phyloP scores from a whole-genome alignment of 148 eudicot genomes.

The Chenopodium album region DNA sequence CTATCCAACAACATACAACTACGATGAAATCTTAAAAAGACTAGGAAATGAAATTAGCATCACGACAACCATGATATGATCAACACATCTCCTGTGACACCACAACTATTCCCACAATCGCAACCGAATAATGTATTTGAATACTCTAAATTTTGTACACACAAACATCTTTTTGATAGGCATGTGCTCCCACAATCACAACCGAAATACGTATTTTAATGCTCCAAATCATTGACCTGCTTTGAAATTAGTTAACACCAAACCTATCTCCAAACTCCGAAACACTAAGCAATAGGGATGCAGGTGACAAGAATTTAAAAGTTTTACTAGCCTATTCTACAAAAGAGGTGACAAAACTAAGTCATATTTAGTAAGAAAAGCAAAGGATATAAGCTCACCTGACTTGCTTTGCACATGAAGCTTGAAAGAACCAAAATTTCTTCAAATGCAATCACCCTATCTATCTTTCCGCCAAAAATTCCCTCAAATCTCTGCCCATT shows the following conservation, averaged over 20 bases:
- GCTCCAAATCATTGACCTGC: background rate
- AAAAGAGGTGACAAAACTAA: background rate
- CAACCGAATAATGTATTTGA: background rate
- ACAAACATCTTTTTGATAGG: background rate
- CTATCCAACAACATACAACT: no score
- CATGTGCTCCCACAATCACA: no score
- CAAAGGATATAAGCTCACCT: slow-evolving; percentile 44
- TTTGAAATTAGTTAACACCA: background rate
- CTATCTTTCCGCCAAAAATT: slow-evolving; percentile 87
- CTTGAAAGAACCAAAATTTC: slow-evolving; percentile 86
- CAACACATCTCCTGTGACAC: no score
- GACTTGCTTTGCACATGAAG: slow-evolving; percentile 87
- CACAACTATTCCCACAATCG: no score
- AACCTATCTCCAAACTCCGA: background rate
- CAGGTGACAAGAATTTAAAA: background rate
- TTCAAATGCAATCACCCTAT: slow-evolving; percentile 75
- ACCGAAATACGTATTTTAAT: no score
- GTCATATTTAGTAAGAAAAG: background rate
- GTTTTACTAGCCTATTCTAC: background rate
- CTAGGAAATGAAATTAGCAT: no score
- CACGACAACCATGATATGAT: no score
- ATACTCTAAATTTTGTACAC: background rate
- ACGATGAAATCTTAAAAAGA: no score
- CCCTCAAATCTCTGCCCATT: slow-evolving; percentile 86
- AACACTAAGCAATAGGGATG: background rate